Evolutionary conservation across 495 filamentous ascomycete genomes (phyloP).

Genomic region (Aspergillus hancockii): DNA sequence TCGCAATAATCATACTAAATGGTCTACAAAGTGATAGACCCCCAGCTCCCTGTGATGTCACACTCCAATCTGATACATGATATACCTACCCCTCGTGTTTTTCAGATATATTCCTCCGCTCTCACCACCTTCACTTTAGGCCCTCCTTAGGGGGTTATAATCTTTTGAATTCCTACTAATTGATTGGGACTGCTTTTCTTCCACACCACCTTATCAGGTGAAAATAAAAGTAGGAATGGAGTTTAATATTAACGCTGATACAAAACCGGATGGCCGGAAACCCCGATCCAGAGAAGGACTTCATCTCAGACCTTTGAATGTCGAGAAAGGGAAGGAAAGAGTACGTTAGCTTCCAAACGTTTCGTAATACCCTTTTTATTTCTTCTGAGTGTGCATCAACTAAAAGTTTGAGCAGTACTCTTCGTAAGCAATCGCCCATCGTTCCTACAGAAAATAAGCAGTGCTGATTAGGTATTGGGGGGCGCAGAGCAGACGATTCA

Average conservation of each 20-base stretch:
- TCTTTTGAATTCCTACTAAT: not conserved
- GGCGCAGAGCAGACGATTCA: conserved; percentile 29
- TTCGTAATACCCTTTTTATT: not conserved
- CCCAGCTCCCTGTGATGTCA: conserved; percentile 20
- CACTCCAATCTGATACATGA: conserved; percentile 16
- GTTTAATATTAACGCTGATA: conserved; percentile 14
- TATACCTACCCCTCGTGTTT: conserved; percentile 20
- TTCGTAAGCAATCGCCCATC: conserved; percentile 19
- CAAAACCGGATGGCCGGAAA: conserved; percentile 9
- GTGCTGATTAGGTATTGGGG: conserved; percentile 3
- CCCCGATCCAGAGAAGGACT: conserved; percentile 21
- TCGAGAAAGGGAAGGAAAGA: conserved; percentile 35
- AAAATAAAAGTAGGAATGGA: conserved; percentile 24
- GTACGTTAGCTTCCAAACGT: conserved; percentile 25
- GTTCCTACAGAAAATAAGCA: not conserved
- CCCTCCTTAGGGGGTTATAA: not conserved
- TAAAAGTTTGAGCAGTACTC: conserved; percentile 21
- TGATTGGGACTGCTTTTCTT: not conserved
- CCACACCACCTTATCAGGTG: not conserved
- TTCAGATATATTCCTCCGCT: conserved; percentile 7
- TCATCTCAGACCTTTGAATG: conserved; percentile 33
- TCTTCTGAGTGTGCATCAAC: not conserved
- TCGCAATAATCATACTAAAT: conserved; percentile 15
- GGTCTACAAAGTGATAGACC: conserved; percentile 10
- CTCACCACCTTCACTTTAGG: not conserved